Percentiles rank a stretch among this genome's conserved stretches.
These are phyloP conservation scores for Ajuga chamaepitys DNA, from an alignment of 257 asterid species.

Conservation along the genomic window DNA sequence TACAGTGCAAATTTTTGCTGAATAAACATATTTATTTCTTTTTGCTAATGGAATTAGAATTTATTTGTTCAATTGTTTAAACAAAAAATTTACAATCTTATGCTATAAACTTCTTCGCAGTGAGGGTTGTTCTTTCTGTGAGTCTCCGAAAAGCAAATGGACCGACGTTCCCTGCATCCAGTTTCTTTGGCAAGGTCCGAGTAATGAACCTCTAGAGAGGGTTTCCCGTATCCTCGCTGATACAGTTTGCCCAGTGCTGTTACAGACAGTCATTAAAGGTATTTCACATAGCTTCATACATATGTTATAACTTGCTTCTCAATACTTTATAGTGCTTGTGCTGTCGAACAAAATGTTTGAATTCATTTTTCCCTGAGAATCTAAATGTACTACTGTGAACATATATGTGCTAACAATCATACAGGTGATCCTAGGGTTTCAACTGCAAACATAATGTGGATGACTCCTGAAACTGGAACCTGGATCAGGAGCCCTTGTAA, in stretches of 20 bases:
- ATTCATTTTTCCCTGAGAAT: background rate
- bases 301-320: conserved; percentile 2
- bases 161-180: conserved; percentile 64
- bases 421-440: conserved; percentile 92
- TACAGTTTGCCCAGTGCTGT: conserved; percentile 65
- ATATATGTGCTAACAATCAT: conserved; percentile 11
- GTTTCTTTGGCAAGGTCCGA: conserved; percentile 52
- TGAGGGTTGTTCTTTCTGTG: conserved; percentile 59
- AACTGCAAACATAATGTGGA: conserved; percentile 59
- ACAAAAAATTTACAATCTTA: conserved; percentile 6
- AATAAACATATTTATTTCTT: background rate
- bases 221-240: conserved; percentile 61
- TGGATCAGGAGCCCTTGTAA: conserved; percentile 66
- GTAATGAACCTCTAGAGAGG: conserved; percentile 43
- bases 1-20: background rate
- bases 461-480: conserved; percentile 64
- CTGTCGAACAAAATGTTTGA: too few species aligned
- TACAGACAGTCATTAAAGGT: conserved; percentile 89
- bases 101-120: conserved; percentile 38
- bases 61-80: background rate
- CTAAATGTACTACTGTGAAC: background rate
- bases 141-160: conserved; percentile 41
- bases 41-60: background rate
- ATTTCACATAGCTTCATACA: conserved; percentile 4
- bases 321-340: background rate